These are phyloP conservation scores for Xerocomus amazonicus DNA, from an alignment of 1,284 basidiomycete species.

Conservation along the genomic window DNA sequence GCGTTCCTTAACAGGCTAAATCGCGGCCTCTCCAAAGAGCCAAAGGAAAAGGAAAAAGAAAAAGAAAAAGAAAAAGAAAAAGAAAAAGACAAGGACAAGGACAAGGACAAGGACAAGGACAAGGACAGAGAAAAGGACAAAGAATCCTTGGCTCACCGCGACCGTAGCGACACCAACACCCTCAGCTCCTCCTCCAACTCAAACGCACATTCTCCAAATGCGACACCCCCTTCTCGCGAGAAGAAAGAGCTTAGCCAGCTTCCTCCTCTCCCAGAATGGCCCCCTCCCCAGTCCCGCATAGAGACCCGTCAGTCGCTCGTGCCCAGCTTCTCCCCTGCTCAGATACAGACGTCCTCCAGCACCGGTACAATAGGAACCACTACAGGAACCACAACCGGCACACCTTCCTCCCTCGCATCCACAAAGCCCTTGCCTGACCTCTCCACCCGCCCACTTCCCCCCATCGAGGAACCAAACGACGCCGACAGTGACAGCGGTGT, in stretches of 20 bases:
- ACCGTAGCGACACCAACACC: conserved; percentile 34
- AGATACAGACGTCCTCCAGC: conserved; percentile 31
- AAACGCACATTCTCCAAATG: conserved; percentile 21
- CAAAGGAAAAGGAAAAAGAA: conserved; percentile 48
- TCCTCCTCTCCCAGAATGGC: conserved; percentile 54
- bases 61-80: conserved; percentile 47
- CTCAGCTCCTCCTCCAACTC: conserved; percentile 29
- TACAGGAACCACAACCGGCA: conserved; percentile 39
- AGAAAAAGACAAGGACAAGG: conserved; percentile 31
- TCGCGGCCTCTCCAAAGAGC: conserved; percentile 60
- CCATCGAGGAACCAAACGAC: conserved; percentile 44
- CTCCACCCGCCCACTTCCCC: conserved; percentile 47
- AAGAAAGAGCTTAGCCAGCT: conserved; percentile 67
- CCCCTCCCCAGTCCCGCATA: conserved; percentile 36
- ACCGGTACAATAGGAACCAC: conserved; percentile 27
- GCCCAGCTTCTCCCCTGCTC: conserved; percentile 9
- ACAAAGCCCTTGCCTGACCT: conserved; percentile 71
- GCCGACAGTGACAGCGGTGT: conserved; percentile 35
- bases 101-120: conserved; percentile 32
- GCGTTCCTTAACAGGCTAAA: conserved; percentile 74
- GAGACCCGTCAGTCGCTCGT: conserved; percentile 22
- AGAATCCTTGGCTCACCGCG: conserved; percentile 28
- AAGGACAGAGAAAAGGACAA: conserved; percentile 34
- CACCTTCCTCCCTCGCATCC: conserved; percentile 47
- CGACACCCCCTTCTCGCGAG: conserved; percentile 31